Evolutionary conservation across 495 filamentous ascomycete species (phyloP), one percentile per base, ranked within the genome.

Genomic region (Margaritispora aquatica): DNA sequence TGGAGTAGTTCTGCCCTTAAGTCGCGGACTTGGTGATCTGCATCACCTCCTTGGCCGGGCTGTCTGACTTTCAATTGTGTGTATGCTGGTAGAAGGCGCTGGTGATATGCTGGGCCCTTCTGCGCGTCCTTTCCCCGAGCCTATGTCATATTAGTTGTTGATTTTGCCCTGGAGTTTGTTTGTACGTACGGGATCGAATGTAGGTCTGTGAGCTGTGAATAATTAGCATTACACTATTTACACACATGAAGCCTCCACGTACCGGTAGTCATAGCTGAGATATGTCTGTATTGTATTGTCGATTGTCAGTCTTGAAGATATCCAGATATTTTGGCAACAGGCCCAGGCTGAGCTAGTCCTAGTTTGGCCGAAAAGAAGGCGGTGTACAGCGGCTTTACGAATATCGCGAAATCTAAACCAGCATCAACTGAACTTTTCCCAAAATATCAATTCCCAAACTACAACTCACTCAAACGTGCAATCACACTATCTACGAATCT

Each of bases 51-150:
- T 77, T 98, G 94, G 53, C 92, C 91, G 26, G 87, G 81, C 77
- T 97, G 84, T 46, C 88, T 87, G 59, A 87, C 84, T 74, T 98
- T 98, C 65, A 98, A 83, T 66, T 88, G 84, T 31, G 87, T 97
- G 68, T 97, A 85, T 10, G 94, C 94, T 3, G 94, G 95, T 1
- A 96, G 85, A 11, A 97, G 87, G 54, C 94, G 86, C 77, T 97
- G 94, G 71, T 98, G 94, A 74, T 97, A 97, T 58, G 94, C 94
- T 38, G 90, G 89, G 17, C 94, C 94, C 65, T 92, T 87, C 55
- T 89, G 88, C 68, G 92, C 89, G 71, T 98, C 94, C 81, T 96
- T 96, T 64, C 95, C 94, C 69, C 87, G 86, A 41, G 94, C 92
- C 88, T 92, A 60, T 59, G 54, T 38, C 58, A 23, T 23, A 36